phyloP scores from a whole-genome alignment of 192 early-diverging fungal genomes.

The Coemansia sp. region DNA sequence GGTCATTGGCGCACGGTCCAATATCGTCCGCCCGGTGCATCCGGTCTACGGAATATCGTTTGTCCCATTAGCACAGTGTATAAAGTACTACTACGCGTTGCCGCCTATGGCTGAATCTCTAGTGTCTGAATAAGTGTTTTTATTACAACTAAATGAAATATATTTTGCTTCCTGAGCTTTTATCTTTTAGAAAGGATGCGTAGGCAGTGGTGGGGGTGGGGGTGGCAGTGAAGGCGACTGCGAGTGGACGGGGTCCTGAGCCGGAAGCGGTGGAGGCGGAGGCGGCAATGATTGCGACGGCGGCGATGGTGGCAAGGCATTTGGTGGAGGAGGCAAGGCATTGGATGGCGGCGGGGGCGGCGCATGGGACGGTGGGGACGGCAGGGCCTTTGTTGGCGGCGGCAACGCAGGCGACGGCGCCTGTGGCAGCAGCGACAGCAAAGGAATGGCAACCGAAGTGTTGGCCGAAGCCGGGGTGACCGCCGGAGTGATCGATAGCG shows the following conservation, averaged over 20 bases:
- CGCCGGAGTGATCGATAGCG: neutral
- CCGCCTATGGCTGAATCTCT: constrained; percentile 25
- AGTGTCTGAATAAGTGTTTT: neutral
- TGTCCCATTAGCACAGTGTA: constrained; percentile 28
- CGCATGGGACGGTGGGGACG: neutral
- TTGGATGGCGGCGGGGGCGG: neutral
- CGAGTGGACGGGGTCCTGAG: neutral
- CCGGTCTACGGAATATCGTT: constrained; percentile 44
- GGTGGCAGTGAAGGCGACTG: neutral
- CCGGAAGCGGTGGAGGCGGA: neutral
- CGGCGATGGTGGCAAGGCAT: neutral
- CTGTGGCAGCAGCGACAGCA: neutral
- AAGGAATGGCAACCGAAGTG: neutral
- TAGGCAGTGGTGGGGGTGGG: neutral
- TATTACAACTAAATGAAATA: no score
- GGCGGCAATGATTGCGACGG: neutral
- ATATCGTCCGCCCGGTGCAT: constrained; percentile 38
- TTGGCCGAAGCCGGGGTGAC: neutral
- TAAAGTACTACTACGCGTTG: constrained; percentile 47
- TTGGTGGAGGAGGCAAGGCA: neutral
- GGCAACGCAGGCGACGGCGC: neutral
- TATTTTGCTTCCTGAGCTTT: neutral
- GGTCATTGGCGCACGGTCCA: constrained; percentile 26
- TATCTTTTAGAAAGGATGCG: neutral
- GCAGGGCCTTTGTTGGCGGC: neutral